phyloP scores from a whole-genome alignment of 345 rosid species.

The Brassica carinata region DNA sequence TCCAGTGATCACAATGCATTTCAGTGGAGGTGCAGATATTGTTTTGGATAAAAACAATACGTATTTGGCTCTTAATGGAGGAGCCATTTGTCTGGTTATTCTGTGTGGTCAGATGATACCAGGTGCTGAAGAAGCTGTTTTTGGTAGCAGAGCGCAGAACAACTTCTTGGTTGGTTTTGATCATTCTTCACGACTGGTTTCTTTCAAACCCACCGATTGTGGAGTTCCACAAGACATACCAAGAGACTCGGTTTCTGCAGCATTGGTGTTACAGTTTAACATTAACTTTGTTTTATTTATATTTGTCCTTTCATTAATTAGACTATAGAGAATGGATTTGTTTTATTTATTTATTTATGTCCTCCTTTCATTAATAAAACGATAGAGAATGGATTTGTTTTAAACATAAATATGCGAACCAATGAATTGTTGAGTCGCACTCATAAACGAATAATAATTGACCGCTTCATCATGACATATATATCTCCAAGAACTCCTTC shows the following conservation, averaged over 20 bases:
- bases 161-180: slow-evolving; percentile 27
- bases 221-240: slow-evolving; percentile 10
- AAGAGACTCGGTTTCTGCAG: not conserved
- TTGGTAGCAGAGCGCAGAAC: slow-evolving; percentile 26
- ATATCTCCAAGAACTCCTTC: too few species aligned
- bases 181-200: slow-evolving; percentile 6
- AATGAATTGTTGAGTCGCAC: too few species aligned
- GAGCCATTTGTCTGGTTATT: not conserved
- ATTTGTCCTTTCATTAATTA: not conserved
- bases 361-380: not conserved
- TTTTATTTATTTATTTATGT: not conserved
- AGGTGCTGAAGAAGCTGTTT: not conserved
- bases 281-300: not conserved
- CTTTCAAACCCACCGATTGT: slow-evolving; percentile 15
- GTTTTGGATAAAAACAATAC: slow-evolving; percentile 3
- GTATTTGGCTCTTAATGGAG: not conserved
- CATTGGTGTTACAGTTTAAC: not conserved
- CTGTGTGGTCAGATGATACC: not conserved
- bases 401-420: not conserved
- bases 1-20: slow-evolving; percentile 16
- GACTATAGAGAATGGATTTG: not conserved
- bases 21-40: slow-evolving; percentile 7
- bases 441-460: too few species aligned
- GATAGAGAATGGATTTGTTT: not conserved
- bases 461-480: not conserved